Base-by-base conservation (phyloP, 352 stramenopile genomes). In the Globisporangium spinosum region DNA sequence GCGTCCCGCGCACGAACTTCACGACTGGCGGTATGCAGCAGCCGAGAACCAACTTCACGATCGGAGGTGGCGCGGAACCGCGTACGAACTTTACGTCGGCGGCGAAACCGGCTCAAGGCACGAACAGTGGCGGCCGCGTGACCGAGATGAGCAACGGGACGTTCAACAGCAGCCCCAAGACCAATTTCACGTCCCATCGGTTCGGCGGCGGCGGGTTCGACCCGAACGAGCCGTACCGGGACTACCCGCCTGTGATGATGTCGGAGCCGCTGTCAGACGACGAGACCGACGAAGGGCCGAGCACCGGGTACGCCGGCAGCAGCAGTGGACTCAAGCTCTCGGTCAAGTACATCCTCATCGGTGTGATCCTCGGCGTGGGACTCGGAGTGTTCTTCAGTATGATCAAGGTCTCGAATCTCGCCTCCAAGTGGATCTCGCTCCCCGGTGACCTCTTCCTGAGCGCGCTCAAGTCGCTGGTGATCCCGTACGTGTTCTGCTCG, bases 401-500 rank as follows among this genome's bases (percentile, higher is more conserved):
- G 1, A 12, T 88, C 9, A 68, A 78, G n/a, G 70, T 89, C 8
- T 87, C 80, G 2, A n/a, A 70, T 6, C 51, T 84, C 2, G 67
- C 71, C 0, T 78, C 79, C 10, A 63, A 79, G 43, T 90, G 82
- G 83, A 79, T 95, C 23, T 72, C 79, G n/a, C 65, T 94, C 20
- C 87, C 87, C 0, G 85, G 87, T 0, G 80, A 94, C 8, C 70
- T 95, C 53, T 95, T 94, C 67, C 67, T 93, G 9, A 79, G 87
- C 29, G 87, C 83, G 6, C 72, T 94, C 40, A 93, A 89, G 69
- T 81, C 82, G 32, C 71, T 95, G 5, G 85, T 93, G n/a, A 67
- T 95, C 13, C 87, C 87, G 22, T 89, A 93, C 63, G 84, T 93
- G 2, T 95, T 95, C 73, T 93, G 82, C 61, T 84, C 83, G 0